phyloP scores from a whole-genome alignment of 345 rosid genomes.

The Chamaenerion angustifolium region DNA sequence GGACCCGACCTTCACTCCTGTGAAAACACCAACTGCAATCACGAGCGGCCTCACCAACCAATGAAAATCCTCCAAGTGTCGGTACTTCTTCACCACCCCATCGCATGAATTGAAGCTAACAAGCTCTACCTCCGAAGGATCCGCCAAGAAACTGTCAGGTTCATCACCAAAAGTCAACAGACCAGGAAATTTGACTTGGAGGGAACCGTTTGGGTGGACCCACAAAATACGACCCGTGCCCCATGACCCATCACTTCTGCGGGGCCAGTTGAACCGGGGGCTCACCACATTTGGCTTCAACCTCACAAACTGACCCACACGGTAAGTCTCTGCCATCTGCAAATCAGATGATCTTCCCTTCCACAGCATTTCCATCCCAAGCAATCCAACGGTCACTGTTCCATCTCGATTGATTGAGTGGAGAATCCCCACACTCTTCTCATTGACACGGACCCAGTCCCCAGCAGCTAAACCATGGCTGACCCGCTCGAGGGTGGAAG shows the following conservation, averaged over 20 bases:
- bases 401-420: slow-evolving; percentile 66
- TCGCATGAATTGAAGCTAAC: slow-evolving; percentile 47
- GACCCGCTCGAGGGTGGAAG: slow-evolving; percentile 58
- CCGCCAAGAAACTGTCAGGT: slow-evolving; percentile 44
- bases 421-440: slow-evolving; percentile 64
- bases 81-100: slow-evolving; percentile 55
- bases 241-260: slow-evolving; percentile 42
- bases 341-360: slow-evolving; percentile 57
- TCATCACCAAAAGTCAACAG: slow-evolving; percentile 45
- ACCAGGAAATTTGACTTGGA: slow-evolving; percentile 64
- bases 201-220: slow-evolving; percentile 76
- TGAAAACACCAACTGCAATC: slow-evolving; percentile 50
- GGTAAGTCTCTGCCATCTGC: slow-evolving; percentile 75
- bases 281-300: slow-evolving; percentile 46
- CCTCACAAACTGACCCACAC: slow-evolving; percentile 65
- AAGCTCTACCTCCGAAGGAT: slow-evolving; percentile 75
- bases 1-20: slow-evolving; percentile 51
- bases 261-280: slow-evolving; percentile 85
- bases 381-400: slow-evolving; percentile 52
- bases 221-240: slow-evolving; percentile 66
- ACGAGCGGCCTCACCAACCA: slow-evolving; percentile 86
- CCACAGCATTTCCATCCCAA: slow-evolving; percentile 71
- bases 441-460: slow-evolving; percentile 81
- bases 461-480: slow-evolving; percentile 69
- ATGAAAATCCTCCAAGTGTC: slow-evolving; percentile 89